phyloP scores from a whole-genome alignment of 805 yeast species.

The Cyberlindnera xylosilytica region DNA sequence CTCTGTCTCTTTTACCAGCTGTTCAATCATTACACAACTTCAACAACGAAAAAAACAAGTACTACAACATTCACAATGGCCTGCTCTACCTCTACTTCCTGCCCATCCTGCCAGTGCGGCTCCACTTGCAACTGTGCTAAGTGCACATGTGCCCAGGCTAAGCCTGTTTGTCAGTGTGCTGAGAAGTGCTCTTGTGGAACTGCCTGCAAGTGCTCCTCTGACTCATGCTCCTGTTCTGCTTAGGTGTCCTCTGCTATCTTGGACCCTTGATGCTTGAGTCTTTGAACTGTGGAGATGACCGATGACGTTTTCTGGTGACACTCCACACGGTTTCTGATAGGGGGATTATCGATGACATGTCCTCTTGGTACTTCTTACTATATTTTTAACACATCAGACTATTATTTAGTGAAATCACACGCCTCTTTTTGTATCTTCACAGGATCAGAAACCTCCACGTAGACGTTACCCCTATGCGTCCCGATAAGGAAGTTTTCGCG shows the following conservation, averaged over 20 bases:
- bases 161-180: slow-evolving; percentile 3
- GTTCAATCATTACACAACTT: not conserved
- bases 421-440: too few species aligned
- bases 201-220: slow-evolving; percentile 6
- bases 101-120: slow-evolving; percentile 3
- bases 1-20: not conserved
- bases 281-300: too few species aligned
- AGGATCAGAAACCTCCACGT: too few species aligned
- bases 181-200: slow-evolving; percentile 6
- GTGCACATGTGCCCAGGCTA: slow-evolving; percentile 2
- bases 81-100: slow-evolving; percentile 1
- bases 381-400: too few species aligned
- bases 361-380: too few species aligned
- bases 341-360: too few species aligned
- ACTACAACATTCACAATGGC: slow-evolving; percentile 2
- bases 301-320: too few species aligned
- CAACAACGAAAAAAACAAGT: not conserved
- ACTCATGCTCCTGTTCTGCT: slow-evolving; percentile 1
- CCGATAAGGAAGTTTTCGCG: not conserved
- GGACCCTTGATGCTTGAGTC: too few species aligned
- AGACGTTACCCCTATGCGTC: too few species aligned
- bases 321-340: too few species aligned
- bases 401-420: too few species aligned
- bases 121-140: slow-evolving; percentile 2
- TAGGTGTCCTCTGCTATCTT: not conserved